Evolutionary conservation across 139 green algal genomes (phyloP).

Genomic region (Mesostigma viride): DNA sequence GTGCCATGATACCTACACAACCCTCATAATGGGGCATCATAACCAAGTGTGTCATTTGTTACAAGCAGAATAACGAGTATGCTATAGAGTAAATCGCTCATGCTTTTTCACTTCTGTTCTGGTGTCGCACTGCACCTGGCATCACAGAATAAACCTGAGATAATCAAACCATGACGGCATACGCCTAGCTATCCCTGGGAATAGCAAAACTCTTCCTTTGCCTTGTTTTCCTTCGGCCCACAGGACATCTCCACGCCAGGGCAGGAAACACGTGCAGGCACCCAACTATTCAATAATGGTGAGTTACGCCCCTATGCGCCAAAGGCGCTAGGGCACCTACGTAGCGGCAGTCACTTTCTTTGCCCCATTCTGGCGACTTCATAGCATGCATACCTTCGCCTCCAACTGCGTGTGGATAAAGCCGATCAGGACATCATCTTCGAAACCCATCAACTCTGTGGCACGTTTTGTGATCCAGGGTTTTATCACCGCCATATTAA

Average conservation of each 20-base stretch:
- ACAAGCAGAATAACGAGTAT: too few species aligned
- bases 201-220: too few species aligned
- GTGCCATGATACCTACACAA: too few species aligned
- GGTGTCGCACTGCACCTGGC: too few species aligned
- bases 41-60: too few species aligned
- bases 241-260: background rate
- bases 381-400: background rate
- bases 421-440: conserved; percentile 89
- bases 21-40: too few species aligned
- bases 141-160: too few species aligned
- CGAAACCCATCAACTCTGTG: conserved; percentile 80
- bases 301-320: background rate
- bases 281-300: background rate
- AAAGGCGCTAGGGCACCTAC: background rate
- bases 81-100: too few species aligned
- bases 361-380: background rate
- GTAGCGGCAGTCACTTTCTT: background rate
- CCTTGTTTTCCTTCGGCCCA: background rate
- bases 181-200: too few species aligned
- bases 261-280: background rate
- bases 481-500: conserved; percentile 83
- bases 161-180: too few species aligned
- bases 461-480: conserved; percentile 82
- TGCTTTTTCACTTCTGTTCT: too few species aligned
- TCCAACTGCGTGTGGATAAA: conserved; percentile 84